Conservation (phyloP, 2,329 filamentous ascomycete genomes). For the Dothistroma pini region DNA sequence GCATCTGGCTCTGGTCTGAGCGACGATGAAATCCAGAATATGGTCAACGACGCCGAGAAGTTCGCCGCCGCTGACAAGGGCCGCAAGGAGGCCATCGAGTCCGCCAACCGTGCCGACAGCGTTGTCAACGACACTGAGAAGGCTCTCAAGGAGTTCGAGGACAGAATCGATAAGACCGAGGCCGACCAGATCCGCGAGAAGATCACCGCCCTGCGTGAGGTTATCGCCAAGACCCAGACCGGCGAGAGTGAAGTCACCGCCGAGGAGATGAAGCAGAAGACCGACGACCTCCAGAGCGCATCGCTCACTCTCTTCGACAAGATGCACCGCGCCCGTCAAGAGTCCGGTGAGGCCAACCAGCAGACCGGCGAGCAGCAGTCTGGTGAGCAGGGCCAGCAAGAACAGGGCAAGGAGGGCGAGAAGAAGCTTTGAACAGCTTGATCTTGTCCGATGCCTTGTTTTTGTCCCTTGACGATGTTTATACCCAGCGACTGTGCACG, state of each 20-base stretch:
- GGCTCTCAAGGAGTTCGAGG: conserved; percentile 92
- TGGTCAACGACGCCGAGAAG: conserved; percentile 97
- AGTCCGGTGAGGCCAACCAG: conserved; percentile 43
- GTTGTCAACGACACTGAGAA: conserved; percentile 98
- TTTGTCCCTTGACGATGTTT: conserved; percentile 18
- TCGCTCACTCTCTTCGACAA: conserved; percentile 98
- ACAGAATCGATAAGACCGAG: conserved; percentile 96
- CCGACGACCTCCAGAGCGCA: conserved; percentile 93
- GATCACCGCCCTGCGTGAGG: conserved; percentile 78
- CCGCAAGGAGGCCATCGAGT: conserved; percentile 91
- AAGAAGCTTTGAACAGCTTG: conserved; percentile 60
- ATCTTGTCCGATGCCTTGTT: conserved; percentile 6
- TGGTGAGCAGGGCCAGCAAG: conserved; percentile 38
- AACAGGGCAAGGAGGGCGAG: conserved; percentile 58
- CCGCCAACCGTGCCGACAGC: conserved; percentile 94
- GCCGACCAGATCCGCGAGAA: conserved; percentile 91
- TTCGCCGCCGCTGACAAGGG: conserved; percentile 94
- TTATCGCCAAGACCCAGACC: conserved; percentile 89
- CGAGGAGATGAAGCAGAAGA: conserved; percentile 97
- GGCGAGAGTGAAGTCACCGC: conserved; percentile 77
- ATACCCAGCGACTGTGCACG: conserved; percentile 22
- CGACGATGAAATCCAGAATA: conserved; percentile 89
- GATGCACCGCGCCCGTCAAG: conserved; percentile 92
- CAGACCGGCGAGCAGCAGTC: conserved; percentile 48
- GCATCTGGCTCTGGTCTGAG: conserved; percentile 96